Evolutionary conservation across 495 filamentous ascomycete genomes (phyloP).

Genomic region (Xylona heveae): DNA sequence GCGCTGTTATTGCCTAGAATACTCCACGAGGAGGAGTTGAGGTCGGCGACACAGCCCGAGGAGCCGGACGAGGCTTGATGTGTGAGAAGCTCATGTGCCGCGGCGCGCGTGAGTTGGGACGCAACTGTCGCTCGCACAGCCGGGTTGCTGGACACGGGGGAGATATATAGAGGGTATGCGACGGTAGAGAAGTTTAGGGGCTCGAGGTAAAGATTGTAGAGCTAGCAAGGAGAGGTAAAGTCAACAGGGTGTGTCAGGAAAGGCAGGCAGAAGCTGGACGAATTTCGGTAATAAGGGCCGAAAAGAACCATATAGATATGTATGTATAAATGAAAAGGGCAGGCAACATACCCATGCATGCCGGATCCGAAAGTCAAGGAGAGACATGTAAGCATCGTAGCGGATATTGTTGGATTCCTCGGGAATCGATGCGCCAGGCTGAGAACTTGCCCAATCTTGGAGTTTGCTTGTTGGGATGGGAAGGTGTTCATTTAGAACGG

Average conservation of each 20-base stretch:
- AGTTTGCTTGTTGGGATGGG: slow-evolving; percentile 47
- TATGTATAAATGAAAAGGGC: background rate
- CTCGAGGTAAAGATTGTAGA: slow-evolving; percentile 61
- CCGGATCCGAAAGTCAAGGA: slow-evolving; percentile 63
- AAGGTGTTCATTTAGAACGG: slow-evolving; percentile 3
- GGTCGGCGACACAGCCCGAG: too few species aligned
- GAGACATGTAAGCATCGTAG: slow-evolving; percentile 57
- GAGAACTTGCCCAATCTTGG: slow-evolving; percentile 41
- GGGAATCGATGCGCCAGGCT: slow-evolving; percentile 21
- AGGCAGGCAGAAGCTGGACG: background rate
- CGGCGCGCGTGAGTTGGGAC: slow-evolving; percentile 46
- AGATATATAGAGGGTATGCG: slow-evolving; percentile 46
- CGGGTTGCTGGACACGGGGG: slow-evolving; percentile 33
- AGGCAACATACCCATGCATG: slow-evolving; percentile 52
- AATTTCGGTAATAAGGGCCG: background rate
- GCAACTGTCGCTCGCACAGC: slow-evolving; percentile 40
- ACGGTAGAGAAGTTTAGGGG: slow-evolving; percentile 39
- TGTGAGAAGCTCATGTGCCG: slow-evolving; percentile 48
- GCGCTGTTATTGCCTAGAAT: too few species aligned
- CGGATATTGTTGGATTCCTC: slow-evolving; percentile 33
- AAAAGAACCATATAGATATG: slow-evolving; percentile 2
- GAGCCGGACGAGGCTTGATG: too few species aligned
- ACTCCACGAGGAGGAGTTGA: too few species aligned
- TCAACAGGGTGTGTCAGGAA: too few species aligned
- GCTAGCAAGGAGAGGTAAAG: too few species aligned